Evolutionary conservation across 2,329 filamentous ascomycete genomes (phyloP).

Genomic region (Tolypocladium ophioglossoides): DNA sequence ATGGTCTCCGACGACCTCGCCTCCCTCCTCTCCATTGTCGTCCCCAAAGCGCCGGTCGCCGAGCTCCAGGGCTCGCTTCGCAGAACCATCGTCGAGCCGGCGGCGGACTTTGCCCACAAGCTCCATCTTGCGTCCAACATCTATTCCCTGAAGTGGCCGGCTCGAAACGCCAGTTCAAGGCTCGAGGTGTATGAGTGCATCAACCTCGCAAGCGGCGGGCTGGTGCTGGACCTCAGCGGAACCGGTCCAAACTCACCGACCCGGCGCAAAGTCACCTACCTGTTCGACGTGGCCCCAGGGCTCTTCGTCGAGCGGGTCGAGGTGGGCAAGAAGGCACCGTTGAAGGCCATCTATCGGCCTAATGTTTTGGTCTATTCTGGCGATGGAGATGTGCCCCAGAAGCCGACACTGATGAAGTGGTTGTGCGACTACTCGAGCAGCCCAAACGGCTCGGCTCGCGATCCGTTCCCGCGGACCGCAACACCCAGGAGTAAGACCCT

Average conservation of each 20-base stretch:
- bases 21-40: slow-evolving; percentile 17
- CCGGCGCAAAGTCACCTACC: slow-evolving; percentile 20
- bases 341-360: slow-evolving; percentile 22
- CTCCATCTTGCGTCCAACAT: slow-evolving; percentile 23
- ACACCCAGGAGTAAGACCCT: slow-evolving; percentile 17
- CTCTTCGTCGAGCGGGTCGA: slow-evolving; percentile 26
- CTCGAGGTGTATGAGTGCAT: slow-evolving; percentile 26
- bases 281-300: slow-evolving; percentile 26
- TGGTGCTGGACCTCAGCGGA: slow-evolving; percentile 16
- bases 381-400: slow-evolving; percentile 15
- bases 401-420: slow-evolving; percentile 22
- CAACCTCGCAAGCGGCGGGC: slow-evolving; percentile 21
- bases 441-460: slow-evolving; percentile 6
- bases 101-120: slow-evolving; percentile 23
- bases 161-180: slow-evolving; percentile 21
- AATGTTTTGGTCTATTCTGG: slow-evolving; percentile 21
- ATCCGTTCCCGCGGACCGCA: slow-evolving; percentile 8
- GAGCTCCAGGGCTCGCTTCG: slow-evolving; percentile 23
- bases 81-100: slow-evolving; percentile 22
- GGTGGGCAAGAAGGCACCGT: slow-evolving; percentile 18
- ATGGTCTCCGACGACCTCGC: slow-evolving; percentile 22
- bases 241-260: slow-evolving; percentile 16
- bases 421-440: slow-evolving; percentile 18
- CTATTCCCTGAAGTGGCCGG: slow-evolving; percentile 26
- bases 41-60: slow-evolving; percentile 13